Evolutionary conservation across 2,329 filamentous ascomycete species (phyloP), one percentile per base, ranked within the genome.

Genomic region (Cercospora berteroae): DNA sequence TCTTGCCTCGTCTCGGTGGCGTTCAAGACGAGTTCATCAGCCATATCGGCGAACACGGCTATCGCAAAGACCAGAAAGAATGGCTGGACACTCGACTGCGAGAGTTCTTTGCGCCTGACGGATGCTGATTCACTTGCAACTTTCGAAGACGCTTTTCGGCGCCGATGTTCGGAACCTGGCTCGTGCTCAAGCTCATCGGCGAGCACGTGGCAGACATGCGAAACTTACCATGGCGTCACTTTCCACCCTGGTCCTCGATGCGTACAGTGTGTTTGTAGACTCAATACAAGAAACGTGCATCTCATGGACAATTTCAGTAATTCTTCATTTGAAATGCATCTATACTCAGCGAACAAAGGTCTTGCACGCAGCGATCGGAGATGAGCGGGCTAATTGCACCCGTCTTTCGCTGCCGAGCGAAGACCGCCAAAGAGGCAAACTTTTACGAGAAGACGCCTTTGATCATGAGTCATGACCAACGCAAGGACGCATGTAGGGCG

Each of bases 31-130:
- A 60, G 3, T 66, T 64, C n/a, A 63, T 66, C 13, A 64, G 56
- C 13, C 36, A 62, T 13, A 56, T 71, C 48, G 66, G 64, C 16
- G 27, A 63, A n/a, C 25, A 62, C n/a, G 68, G 70, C 10, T 70
- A 63, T 7, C 18, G 50, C 5, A 50, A 60, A 0, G 66, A 64
- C 1, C 66, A 71, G 60, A 63, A 55, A 27, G 65, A 63, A 27
- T 71, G 70, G 70, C 59, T 70, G 7, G 60, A 69, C 52, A 18
- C 16, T 33, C 59, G 57, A 10, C 55, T 71, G 13, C 60, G 61
- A 27, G 60, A 63, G 36, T 67, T 55, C 25, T 61, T 71, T 62
- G 62, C 68, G n/a, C 65, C 68, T 4, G 66, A 65, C 27, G 63
- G 44, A n/a, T 63, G 61, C 13, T 29, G 52, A 29, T n/a, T 5